Evolutionary conservation across 495 filamentous ascomycete genomes (phyloP), one percentile per base, ranked within the genome.

Genomic region (Mytilinidion resinicola): DNA sequence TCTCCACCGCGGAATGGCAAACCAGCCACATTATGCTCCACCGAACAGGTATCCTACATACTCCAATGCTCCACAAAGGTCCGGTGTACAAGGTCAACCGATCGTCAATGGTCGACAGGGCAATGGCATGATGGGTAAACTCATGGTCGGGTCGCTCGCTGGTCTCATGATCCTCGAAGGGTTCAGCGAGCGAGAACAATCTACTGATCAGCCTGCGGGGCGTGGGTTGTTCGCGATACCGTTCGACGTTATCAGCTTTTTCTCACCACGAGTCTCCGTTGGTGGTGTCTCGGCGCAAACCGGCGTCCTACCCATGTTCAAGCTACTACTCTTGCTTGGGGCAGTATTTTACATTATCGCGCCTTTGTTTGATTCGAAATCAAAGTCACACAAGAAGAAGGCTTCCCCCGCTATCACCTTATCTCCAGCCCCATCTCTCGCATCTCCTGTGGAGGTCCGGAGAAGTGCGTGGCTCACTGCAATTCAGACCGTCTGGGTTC

Each of bases 401-500:
- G 61, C 73, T 25, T 70, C 77, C 55, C 51, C 63, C 5, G 58
- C 64, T 44, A 63, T 76, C 21, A 76, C 67, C 43, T 71, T 78
- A 49, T 72, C 71, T 61, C 80, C 77, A 36, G 82, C 76, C 51
- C 87, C 86, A 1, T 89, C 88, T 3, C 76, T 88, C 12, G 86
- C 88, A 12, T 91, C 90, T 1, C 84, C 92, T 7, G 85, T 92
- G 51, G 87, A 92, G 60, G 89, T 95, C 51, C 85, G 91, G 51
- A 82, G 86, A 58, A 88, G 89, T 67, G 92, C 92, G 33, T 96
- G 92, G 91, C 82, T 96, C 50, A 96, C 92, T 1, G 91, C 92
- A 4, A 85, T 96, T 59, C 92, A 96, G 73, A 90, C 88, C 19
- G 89, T 96, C 12, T 95, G 91, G 77, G 87, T 97, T n/a, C 92